A percentile compares a stretch with the other conserved stretches of the same genome.
Conservation (phyloP, 2,329 filamentous ascomycete genomes). For the Purpureocillium lavendulum region DNA sequence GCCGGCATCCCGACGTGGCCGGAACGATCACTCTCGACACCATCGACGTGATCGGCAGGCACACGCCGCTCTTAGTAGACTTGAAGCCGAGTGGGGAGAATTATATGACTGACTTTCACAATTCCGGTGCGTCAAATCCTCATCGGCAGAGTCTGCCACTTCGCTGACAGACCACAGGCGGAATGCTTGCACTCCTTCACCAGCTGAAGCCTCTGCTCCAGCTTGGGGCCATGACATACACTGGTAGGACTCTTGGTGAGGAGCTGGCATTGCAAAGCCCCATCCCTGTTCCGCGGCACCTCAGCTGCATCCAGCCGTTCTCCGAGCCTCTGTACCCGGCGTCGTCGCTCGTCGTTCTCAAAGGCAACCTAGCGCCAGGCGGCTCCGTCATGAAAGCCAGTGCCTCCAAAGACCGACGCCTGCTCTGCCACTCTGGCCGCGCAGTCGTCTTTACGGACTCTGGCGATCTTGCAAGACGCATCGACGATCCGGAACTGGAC, state of each 20-base stretch:
- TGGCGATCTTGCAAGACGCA: conserved; percentile 63
- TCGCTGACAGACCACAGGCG: conserved; percentile 37
- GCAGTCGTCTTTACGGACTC: conserved; percentile 65
- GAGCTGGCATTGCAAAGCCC: conserved; percentile 65
- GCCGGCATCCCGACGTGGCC: conserved; percentile 59
- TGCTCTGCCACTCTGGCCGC: conserved; percentile 35
- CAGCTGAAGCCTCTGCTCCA: conserved; percentile 68
- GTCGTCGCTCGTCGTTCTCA: conserved; percentile 74
- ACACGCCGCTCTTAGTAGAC: conserved; percentile 74
- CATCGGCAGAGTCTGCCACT: not conserved
- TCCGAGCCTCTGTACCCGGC: conserved; percentile 57
- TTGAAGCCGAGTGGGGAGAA: conserved; percentile 81
- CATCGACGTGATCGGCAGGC: conserved; percentile 68
- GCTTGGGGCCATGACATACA: conserved; percentile 72
- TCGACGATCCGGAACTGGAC: conserved; percentile 50
- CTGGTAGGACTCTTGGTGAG: conserved; percentile 72
- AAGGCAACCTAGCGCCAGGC: conserved; percentile 73
- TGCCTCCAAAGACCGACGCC: conserved; percentile 63
- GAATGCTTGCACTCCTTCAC: conserved; percentile 74
- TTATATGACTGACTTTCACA: conserved; percentile 86
- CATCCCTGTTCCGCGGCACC: conserved; percentile 33
- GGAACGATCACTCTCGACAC: conserved; percentile 63
- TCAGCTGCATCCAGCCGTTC: conserved; percentile 56
- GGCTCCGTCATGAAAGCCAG: conserved; percentile 89
- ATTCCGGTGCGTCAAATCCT: conserved; percentile 36